These are phyloP conservation scores for Wallacemonas sp. DNA, from an alignment of 208 protist species.

Conservation along the genomic window DNA sequence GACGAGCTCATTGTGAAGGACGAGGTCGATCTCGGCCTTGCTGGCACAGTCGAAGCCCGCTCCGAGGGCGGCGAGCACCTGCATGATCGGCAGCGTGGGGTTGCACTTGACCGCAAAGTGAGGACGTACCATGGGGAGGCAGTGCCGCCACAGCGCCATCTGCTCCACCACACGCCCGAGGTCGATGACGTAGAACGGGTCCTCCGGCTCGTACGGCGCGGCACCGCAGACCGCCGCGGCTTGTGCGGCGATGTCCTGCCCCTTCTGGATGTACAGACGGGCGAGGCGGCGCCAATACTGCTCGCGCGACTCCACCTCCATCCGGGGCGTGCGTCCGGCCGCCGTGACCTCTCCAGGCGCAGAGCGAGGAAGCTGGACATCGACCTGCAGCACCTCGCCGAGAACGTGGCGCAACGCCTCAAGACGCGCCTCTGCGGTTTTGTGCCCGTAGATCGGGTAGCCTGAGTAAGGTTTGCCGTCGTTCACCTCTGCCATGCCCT, in stretches of 20 bases:
- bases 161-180: constrained; percentile 67
- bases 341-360: neutral
- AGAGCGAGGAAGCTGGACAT: constrained; percentile 18
- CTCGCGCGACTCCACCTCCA: constrained; percentile 33
- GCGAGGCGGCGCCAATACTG: constrained; percentile 51
- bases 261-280: constrained; percentile 31
- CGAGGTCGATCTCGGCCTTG: constrained; percentile 51
- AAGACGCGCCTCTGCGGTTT: constrained; percentile 29
- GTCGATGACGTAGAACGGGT: constrained; percentile 83
- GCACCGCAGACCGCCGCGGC: neutral
- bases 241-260: neutral
- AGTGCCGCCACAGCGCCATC: constrained; percentile 56
- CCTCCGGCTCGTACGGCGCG: constrained; percentile 28
- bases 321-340: neutral
- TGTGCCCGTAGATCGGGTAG: constrained; percentile 37
- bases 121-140: constrained; percentile 69
- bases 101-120: constrained; percentile 90
- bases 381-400: constrained; percentile 17
- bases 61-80: constrained; percentile 58
- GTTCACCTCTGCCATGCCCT: constrained; percentile 38
- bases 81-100: constrained; percentile 41
- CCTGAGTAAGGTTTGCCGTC: constrained; percentile 30
- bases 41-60: constrained; percentile 85
- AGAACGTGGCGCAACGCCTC: constrained; percentile 27
- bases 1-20: constrained; percentile 37